A percentile compares a stretch with the other conserved stretches of the same genome.
These are phyloP conservation scores for Picochlorum sp. DNA, from an alignment of 139 green algal species.

Conservation along the genomic window DNA sequence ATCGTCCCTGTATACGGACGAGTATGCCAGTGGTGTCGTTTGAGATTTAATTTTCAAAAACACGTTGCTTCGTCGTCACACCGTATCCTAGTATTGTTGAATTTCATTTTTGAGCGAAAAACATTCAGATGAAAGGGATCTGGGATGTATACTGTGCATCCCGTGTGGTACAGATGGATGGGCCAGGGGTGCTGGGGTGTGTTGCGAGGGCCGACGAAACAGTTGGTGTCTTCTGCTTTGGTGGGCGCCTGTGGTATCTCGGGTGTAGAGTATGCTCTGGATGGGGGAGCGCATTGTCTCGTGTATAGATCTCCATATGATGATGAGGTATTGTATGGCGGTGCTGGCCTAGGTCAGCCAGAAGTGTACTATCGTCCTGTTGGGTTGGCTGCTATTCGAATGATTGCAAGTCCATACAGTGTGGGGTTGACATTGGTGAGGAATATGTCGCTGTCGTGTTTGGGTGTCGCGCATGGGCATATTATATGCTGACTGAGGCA, in stretches of 20 bases:
- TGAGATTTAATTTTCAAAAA: too few species aligned
- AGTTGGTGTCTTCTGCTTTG: slow-evolving; percentile 8
- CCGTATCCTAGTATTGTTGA: too few species aligned
- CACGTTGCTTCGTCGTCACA: too few species aligned
- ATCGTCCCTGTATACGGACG: too few species aligned
- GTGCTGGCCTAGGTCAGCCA: too few species aligned
- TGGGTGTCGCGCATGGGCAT: neutral
- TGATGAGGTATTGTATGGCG: slow-evolving; percentile 3
- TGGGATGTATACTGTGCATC: too few species aligned
- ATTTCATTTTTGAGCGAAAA: too few species aligned
- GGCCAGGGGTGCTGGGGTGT: neutral
- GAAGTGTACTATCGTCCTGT: neutral
- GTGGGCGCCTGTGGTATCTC: neutral
- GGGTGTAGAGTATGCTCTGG: neutral
- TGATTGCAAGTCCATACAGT: neutral
- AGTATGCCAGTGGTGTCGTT: too few species aligned
- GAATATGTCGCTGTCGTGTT: neutral
- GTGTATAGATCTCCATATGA: slow-evolving; percentile 12
- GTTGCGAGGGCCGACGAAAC: slow-evolving; percentile 8
- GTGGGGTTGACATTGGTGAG: slow-evolving; percentile 1
- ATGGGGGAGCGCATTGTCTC: slow-evolving; percentile 12
- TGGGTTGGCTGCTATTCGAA: neutral
- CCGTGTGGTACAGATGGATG: neutral
- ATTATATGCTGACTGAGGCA: neutral
- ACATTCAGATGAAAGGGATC: too few species aligned